Percentiles rank a stretch among this genome's conserved stretches.
Evolutionary conservation across 2,329 filamentous ascomycete genomes (phyloP).

Genomic region (Cytospora paraplurivora): DNA sequence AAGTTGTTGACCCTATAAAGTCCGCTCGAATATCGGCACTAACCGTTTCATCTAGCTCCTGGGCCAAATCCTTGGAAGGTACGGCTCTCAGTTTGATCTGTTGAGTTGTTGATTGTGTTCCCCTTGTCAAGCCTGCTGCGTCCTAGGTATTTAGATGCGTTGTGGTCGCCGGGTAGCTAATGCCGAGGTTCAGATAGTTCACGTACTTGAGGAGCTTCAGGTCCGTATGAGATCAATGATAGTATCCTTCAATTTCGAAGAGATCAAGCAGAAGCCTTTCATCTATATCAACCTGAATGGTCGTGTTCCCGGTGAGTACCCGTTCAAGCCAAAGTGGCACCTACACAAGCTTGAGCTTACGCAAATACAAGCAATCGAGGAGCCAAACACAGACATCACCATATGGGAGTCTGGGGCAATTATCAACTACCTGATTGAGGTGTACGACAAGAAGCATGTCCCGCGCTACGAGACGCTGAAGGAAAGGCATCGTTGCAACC

Average conservation of each 20-base stretch:
- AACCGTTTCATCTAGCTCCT: not conserved
- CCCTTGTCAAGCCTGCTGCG: not conserved
- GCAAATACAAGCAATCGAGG: conserved; percentile 44
- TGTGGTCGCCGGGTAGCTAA: not conserved
- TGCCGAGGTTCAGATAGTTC: not conserved
- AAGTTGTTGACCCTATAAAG: not conserved
- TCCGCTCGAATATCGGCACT: not conserved
- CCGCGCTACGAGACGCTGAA: conserved; percentile 39
- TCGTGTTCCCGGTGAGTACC: conserved; percentile 36
- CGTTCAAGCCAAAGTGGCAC: not conserved
- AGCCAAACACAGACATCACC: conserved; percentile 46
- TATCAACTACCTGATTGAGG: conserved; percentile 46
- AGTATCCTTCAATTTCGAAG: not conserved
- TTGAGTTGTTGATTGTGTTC: not conserved
- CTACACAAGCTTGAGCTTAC: not conserved
- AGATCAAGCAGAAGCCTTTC: conserved; percentile 10
- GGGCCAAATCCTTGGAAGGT: not conserved
- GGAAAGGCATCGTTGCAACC: conserved; percentile 40
- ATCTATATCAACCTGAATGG: conserved; percentile 11
- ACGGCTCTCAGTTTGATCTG: not conserved
- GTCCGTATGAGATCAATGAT: conserved; percentile 5
- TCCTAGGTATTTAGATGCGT: not conserved
- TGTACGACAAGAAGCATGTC: conserved; percentile 42
- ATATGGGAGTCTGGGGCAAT: conserved; percentile 50
- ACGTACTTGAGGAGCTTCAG: conserved; percentile 3